phyloP scores from a whole-genome alignment of 495 filamentous ascomycete species.

The Diplogelasinospora grovesii region DNA sequence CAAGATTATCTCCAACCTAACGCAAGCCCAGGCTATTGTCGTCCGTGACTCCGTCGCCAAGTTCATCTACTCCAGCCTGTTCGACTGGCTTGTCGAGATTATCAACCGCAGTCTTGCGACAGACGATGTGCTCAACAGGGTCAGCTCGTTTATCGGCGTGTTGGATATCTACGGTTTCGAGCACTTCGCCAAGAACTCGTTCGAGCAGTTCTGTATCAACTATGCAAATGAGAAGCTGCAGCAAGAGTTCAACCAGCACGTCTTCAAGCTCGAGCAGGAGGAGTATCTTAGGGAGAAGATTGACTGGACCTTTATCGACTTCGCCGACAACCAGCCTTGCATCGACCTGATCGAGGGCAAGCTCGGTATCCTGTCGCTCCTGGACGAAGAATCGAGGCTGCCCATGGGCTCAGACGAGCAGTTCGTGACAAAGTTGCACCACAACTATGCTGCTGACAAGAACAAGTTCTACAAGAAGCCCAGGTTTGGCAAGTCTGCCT shows the following conservation, averaged over 20 bases:
- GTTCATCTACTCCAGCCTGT: slow-evolving; percentile 96
- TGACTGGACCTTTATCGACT: slow-evolving; percentile 99
- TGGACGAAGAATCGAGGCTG: slow-evolving; percentile 93
- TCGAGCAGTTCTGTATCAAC: slow-evolving; percentile 99
- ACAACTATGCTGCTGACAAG: slow-evolving; percentile 86
- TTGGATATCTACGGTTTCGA: slow-evolving; percentile 99
- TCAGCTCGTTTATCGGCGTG: slow-evolving; percentile 94
- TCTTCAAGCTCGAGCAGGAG: slow-evolving; percentile 99
- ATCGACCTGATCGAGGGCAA: slow-evolving; percentile 98
- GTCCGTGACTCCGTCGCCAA: slow-evolving; percentile 98
- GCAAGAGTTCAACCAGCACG: slow-evolving; percentile 99
- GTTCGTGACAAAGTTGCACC: slow-evolving; percentile 95
- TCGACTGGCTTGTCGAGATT: slow-evolving; percentile 96
- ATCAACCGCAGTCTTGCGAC: slow-evolving; percentile 89
- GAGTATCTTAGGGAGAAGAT: slow-evolving; percentile 96
- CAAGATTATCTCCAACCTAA: slow-evolving; percentile 94
- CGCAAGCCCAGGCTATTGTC: slow-evolving; percentile 87
- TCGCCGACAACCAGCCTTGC: slow-evolving; percentile 99
- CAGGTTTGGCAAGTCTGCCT: slow-evolving; percentile 92
- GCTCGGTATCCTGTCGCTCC: slow-evolving; percentile 81
- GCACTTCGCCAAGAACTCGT: slow-evolving; percentile 99
- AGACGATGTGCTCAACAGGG: slow-evolving; percentile 73
- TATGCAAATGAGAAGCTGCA: slow-evolving; percentile 99
- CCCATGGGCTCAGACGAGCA: slow-evolving; percentile 97
- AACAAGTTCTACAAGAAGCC: slow-evolving; percentile 98